These are phyloP conservation scores for Dipteronia sinensis DNA, from an alignment of 345 rosid genomes.

Conservation along the genomic window DNA sequence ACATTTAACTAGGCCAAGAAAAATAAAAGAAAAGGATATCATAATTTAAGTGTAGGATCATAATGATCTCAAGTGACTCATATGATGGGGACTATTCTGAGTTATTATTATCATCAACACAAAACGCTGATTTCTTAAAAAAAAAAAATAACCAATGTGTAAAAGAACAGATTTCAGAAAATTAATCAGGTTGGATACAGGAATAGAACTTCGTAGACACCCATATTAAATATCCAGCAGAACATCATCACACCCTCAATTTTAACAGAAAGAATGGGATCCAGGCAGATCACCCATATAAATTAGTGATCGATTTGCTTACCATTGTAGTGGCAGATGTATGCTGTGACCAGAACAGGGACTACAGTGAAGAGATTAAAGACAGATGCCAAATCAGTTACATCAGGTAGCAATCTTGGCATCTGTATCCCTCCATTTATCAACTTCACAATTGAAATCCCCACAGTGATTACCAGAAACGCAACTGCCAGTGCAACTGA, in stretches of 20 bases:
- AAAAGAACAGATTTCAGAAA: not conserved
- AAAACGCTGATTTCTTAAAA: not conserved
- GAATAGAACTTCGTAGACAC: not conserved
- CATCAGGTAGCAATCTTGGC: conserved; percentile 82
- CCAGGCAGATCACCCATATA: not conserved
- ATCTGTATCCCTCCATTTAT: conserved; percentile 56
- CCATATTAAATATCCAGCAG: not conserved
- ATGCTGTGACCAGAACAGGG: conserved; percentile 92
- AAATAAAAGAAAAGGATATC: not conserved
- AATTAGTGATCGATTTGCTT: conserved; percentile 19
- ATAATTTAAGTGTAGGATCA: not conserved
- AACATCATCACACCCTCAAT: not conserved
- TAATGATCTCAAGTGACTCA: not conserved
- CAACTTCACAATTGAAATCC: conserved; percentile 68
- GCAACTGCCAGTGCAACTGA: conserved; percentile 82
- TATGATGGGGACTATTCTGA: not conserved
- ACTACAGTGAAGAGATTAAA: conserved; percentile 86
- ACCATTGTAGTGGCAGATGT: conserved; percentile 89
- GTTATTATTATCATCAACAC: not conserved
- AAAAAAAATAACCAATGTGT: not conserved
- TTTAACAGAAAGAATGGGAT: conserved; percentile 7
- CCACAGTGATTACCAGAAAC: conserved; percentile 74
- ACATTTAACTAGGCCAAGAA: not conserved
- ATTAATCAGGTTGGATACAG: not conserved
- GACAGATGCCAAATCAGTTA: conserved; percentile 69